Base-by-base conservation (phyloP, 1,284 basidiomycete genomes). In the Crucibulum cyathiforme region DNA sequence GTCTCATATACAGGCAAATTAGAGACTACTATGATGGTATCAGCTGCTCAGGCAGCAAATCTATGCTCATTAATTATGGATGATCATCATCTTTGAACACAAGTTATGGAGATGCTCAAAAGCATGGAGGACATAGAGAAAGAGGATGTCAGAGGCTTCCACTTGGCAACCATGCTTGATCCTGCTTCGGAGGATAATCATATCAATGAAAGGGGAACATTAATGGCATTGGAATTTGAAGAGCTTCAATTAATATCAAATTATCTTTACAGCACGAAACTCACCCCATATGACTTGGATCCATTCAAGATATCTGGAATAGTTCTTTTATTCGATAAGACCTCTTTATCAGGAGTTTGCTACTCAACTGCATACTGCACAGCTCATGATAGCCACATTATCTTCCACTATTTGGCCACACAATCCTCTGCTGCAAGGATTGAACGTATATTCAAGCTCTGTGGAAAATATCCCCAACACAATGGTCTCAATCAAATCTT, bases 1-100 rank as follows among this genome's bases (percentile, higher is more conserved):
- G 8, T 10, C 24, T 31, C 24, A 10, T n/a, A 7, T 36, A n/a
- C 34, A 63, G 63, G 63, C 24, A 45, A 65, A 36, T 38, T 63
- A 13, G 59, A 65, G 36, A 54, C 54, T 7, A 65, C 61, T 0
- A 54, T 61, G 8, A 57, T 63, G 58, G 17, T 39, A 9, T 39
- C 35, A 13, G 34, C 63, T 12, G 38, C 49, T 43, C 58, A 53
- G 8, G 52, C 41, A 17, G 53, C 58, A 37, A 65, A 65, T 36
- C 56, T 62, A 13, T 47, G 54, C 19, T 57, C 54, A 1, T 31
- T 64, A 31, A 35, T 64, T 3, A 19, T 54, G 8, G 60, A 62
- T n/a, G 50, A 63, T 43, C 34, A n/a, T 17, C n/a, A 35, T 31
- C 8, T 62, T 13, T 9, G 55, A 13, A 8, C 36, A 15, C 36